Evolutionary conservation across 352 stramenopile genomes (phyloP), one percentile per base, ranked within the genome.

Genomic region (Pythium monospermum): DNA sequence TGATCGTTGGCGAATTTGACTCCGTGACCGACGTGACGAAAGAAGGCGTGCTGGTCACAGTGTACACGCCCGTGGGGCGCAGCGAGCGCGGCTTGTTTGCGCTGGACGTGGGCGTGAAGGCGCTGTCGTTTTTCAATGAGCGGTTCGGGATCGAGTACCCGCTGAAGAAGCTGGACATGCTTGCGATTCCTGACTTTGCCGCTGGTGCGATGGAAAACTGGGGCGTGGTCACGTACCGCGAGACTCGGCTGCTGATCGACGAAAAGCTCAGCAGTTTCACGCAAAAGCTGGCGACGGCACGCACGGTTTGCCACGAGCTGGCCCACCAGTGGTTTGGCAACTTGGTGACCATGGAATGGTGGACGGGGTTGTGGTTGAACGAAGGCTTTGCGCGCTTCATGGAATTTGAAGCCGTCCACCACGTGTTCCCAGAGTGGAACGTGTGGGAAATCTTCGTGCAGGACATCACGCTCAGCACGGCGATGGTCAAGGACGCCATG

Each of bases 341-440:
- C 62, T 68, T 99, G 0, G 97, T 99, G 12, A 99, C 97, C 7
- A 99, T 99, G 96, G 80, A 91, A 22, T 99, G 96, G 76, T 98
- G 92, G 91, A 94, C 90, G n/a, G 85, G 87, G 4, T 62, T 98
- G 30, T 98, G 92, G 92, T 78, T 99, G 3, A 99, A 99, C 67
- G 97, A 99, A 65, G 96, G 95, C 19, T 99, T 99, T 64, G 96
- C 96, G 2, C 87, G 71, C 35, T 99, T 96, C 78, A 97, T 97
- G 70, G 95, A 99, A 68, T 97, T 97, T 44, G 91, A 91, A 46
- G 91, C 92, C 2, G 83, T 95, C 13, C 67, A 98, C 65, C 49
- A 79, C 33, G 76, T 98, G 22, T 98, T 97, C 71, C 94, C 95
- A 0, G 69, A 97, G n/a, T 99, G 91, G 90, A 73, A 87, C 18